Percentiles rank a stretch among this genome's conserved stretches.
Evolutionary conservation across 805 yeast genomes (phyloP).

Genomic region (Ogataea thermomethanolica): DNA sequence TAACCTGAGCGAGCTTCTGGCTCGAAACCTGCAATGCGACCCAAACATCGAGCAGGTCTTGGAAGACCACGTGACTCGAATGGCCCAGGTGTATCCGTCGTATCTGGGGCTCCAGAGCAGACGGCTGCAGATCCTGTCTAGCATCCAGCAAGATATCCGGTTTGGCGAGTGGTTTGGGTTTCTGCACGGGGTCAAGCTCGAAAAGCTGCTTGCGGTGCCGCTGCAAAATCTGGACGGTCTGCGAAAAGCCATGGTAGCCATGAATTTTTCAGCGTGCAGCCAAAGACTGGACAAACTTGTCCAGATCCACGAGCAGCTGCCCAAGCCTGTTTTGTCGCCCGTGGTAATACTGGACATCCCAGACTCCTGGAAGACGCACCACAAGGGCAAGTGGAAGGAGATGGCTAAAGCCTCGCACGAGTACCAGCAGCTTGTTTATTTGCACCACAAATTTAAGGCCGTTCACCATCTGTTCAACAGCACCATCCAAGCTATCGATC

Average conservation of each 20-base stretch:
- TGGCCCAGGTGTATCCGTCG: constrained; percentile 27
- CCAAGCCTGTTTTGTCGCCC: constrained; percentile 11
- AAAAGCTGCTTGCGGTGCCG: constrained; percentile 10
- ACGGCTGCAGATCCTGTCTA: constrained; percentile 8
- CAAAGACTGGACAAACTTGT: background rate
- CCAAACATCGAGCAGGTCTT: background rate
- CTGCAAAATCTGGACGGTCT: constrained; percentile 3
- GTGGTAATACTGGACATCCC: constrained; percentile 20
- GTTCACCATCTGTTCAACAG: constrained; percentile 5
- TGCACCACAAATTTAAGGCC: constrained; percentile 16
- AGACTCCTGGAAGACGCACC: constrained; percentile 18
- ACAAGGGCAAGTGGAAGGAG: constrained; percentile 24
- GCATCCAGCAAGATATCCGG: constrained; percentile 5
- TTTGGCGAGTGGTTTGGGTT: constrained; percentile 16
- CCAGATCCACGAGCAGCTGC: background rate
- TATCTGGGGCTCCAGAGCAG: constrained; percentile 12
- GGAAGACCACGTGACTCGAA: constrained; percentile 20
- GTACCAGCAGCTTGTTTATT: constrained; percentile 19
- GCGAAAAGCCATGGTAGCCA: constrained; percentile 2
- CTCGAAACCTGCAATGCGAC: constrained; percentile 10
- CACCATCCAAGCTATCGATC: constrained; percentile 8
- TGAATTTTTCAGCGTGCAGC: constrained; percentile 1
- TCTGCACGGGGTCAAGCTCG: constrained; percentile 5
- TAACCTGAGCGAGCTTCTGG: constrained; percentile 34
- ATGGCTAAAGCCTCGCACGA: constrained; percentile 15